phyloP scores from a whole-genome alignment of 257 asterid genomes.

The Capsicum chinense region DNA sequence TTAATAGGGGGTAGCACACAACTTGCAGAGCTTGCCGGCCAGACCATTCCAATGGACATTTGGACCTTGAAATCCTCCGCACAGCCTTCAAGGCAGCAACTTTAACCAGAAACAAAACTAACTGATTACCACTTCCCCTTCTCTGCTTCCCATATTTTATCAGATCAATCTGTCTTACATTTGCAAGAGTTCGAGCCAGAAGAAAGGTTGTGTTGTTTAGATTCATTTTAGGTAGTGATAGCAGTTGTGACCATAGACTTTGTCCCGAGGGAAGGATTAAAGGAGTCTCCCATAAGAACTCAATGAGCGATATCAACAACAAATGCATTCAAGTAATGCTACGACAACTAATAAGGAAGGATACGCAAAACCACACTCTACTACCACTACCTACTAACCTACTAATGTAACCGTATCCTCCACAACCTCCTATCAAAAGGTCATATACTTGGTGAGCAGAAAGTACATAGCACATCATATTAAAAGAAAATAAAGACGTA shows the following conservation, averaged over 20 bases:
- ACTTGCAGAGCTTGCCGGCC: constrained; percentile 87
- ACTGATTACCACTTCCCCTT: constrained; percentile 56
- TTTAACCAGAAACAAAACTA: constrained; percentile 71
- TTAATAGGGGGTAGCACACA: constrained; percentile 85
- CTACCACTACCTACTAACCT: too few relatives aligned
- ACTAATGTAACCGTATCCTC: too few relatives aligned
- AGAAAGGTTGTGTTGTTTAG: constrained; percentile 47
- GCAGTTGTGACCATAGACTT: constrained; percentile 50
- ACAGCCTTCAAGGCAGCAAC: constrained; percentile 75
- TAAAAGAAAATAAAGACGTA: too few relatives aligned
- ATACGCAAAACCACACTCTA: too few relatives aligned
- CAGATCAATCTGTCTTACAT: constrained; percentile 44
- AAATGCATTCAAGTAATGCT: too few relatives aligned
- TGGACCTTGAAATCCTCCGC: constrained; percentile 84
- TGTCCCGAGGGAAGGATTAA: constrained; percentile 40
- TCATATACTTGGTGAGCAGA: too few relatives aligned
- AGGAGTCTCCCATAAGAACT: constrained; percentile 46
- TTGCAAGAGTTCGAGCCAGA: constrained; percentile 53
- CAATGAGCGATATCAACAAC: not conserved
- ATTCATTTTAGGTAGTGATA: constrained; percentile 42
- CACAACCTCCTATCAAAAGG: too few relatives aligned
- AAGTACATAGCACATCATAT: too few relatives aligned
- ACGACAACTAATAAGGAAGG: too few relatives aligned
- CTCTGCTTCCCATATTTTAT: constrained; percentile 54
- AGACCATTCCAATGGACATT: constrained; percentile 79